Evolutionary conservation across 2,329 filamentous ascomycete genomes (phyloP).

Genomic region (Pochonia chlamydosporia): DNA sequence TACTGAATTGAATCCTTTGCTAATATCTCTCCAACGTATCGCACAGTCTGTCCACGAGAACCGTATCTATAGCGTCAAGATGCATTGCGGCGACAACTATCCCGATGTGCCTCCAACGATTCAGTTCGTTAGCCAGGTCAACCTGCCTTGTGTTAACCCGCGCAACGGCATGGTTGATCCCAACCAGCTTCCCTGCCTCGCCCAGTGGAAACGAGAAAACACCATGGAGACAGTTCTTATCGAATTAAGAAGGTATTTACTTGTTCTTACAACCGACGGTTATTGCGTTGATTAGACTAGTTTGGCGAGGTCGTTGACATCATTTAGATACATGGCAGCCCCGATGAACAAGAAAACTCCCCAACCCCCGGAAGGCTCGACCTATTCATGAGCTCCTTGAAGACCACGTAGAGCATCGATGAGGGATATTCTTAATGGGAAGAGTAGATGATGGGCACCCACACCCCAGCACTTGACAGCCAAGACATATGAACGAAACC

Average conservation of each 20-base stretch:
- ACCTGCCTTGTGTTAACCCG: constrained; percentile 88
- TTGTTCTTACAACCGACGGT: no score
- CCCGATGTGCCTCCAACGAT: constrained; percentile 85
- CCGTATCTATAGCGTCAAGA: constrained; percentile 96
- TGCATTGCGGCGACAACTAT: constrained; percentile 87
- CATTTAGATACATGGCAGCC: constrained; percentile 80
- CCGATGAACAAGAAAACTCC: constrained; percentile 90
- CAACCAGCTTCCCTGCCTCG: constrained; percentile 74
- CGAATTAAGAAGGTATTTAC: constrained; percentile 76
- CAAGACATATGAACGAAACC: neutral
- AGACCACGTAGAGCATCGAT: neutral
- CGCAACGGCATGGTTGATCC: constrained; percentile 80
- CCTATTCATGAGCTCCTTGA: constrained; percentile 26
- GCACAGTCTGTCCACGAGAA: constrained; percentile 89
- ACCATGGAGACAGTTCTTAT: constrained; percentile 94
- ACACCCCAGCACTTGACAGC: neutral
- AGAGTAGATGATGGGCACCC: neutral
- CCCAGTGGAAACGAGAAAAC: constrained; percentile 86
- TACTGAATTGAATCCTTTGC: no score
- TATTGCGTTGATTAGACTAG: neutral
- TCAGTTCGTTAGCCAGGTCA: constrained; percentile 89
- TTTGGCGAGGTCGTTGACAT: neutral
- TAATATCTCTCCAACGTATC: neutral
- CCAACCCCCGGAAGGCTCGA: constrained; percentile 82
- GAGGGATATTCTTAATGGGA: neutral